Percentiles rank a stretch among this genome's conserved stretches.
These are phyloP conservation scores for Coccinonectria pachysandricola DNA, from an alignment of 2,329 filamentous ascomycete genomes.

Conservation along the genomic window DNA sequence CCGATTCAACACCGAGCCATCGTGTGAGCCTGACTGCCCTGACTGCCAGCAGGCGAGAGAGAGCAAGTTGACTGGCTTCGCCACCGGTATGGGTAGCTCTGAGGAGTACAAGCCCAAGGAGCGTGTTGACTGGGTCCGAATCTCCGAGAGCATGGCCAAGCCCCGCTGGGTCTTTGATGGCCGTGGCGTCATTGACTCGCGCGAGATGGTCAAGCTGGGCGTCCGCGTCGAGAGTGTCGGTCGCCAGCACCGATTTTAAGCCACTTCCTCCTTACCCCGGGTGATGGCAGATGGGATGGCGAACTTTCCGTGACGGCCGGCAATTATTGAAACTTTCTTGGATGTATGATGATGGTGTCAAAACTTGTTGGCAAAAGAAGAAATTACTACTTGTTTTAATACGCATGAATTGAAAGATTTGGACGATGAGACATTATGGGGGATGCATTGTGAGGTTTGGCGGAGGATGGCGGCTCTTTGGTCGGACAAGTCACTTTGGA, in stretches of 20 bases:
- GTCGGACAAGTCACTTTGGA: too few relatives aligned
- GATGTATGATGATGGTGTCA: too few relatives aligned
- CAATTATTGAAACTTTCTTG: too few relatives aligned
- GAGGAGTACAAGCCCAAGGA: constrained; percentile 37
- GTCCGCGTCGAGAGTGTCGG: constrained; percentile 44
- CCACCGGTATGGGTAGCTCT: constrained; percentile 32
- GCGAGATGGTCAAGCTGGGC: constrained; percentile 38
- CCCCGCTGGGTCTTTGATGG: constrained; percentile 48
- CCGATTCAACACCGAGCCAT: constrained; percentile 34
- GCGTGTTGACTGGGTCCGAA: constrained; percentile 40
- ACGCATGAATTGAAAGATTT: too few relatives aligned
- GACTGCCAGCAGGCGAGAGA: constrained; percentile 37
- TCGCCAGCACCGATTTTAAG: constrained; percentile 34
- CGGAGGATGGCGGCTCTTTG: too few relatives aligned
- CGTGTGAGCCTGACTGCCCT: constrained; percentile 35
- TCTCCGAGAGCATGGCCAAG: constrained; percentile 38
- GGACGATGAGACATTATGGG: too few relatives aligned
- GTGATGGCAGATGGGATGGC: too few relatives aligned
- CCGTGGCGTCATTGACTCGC: constrained; percentile 40
- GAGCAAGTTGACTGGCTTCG: constrained; percentile 27
- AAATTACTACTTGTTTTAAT: too few relatives aligned
- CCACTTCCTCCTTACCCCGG: too few relatives aligned
- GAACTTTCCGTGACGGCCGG: too few relatives aligned
- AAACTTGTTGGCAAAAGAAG: too few relatives aligned
- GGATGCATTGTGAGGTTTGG: too few relatives aligned